Conservation (phyloP, 805 yeast genomes). For the Ogataea pignaliae region DNA sequence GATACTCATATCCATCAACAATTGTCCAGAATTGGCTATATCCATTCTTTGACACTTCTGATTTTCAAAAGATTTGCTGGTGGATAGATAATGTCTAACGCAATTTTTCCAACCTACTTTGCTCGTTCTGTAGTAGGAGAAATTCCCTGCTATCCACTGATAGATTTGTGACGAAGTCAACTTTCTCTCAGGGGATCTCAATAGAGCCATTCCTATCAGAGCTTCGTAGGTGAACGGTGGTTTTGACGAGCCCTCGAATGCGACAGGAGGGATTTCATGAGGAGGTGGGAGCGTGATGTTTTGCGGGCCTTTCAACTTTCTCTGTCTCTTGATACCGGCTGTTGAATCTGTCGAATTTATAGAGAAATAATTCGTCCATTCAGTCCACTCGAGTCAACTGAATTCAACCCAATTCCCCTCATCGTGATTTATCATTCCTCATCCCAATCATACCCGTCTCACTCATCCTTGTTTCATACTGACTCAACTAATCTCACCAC, state of each 20-base stretch:
- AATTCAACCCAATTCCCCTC: too few relatives aligned
- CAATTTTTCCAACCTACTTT: conserved; percentile 98
- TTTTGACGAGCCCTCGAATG: conserved; percentile 52
- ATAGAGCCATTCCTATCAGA: conserved; percentile 86
- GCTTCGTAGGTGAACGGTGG: conserved; percentile 96
- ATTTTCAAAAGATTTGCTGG: conserved; percentile 88
- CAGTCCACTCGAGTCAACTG: too few relatives aligned
- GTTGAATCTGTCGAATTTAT: too few relatives aligned
- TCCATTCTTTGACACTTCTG: conserved; percentile 86
- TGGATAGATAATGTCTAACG: conserved; percentile 86
- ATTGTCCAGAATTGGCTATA: conserved; percentile 94
- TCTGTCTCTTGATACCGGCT: too few relatives aligned
- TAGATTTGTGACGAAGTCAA: too few relatives aligned
- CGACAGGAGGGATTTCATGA: conserved; percentile 36
- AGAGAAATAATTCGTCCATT: too few relatives aligned
- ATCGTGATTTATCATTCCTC: too few relatives aligned
- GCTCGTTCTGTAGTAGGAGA: conserved; percentile 73
- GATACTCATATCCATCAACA: conserved; percentile 74
- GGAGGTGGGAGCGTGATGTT: conserved; percentile 33
- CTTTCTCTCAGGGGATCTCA: conserved; percentile 75
- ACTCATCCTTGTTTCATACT: too few relatives aligned
- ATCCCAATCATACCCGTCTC: too few relatives aligned
- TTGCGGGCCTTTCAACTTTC: too few relatives aligned
- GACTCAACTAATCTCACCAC: too few relatives aligned
- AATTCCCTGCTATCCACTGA: conserved; percentile 91